These are phyloP conservation scores for Phytomonas francai DNA, from an alignment of 208 protist species.

Conservation along the genomic window DNA sequence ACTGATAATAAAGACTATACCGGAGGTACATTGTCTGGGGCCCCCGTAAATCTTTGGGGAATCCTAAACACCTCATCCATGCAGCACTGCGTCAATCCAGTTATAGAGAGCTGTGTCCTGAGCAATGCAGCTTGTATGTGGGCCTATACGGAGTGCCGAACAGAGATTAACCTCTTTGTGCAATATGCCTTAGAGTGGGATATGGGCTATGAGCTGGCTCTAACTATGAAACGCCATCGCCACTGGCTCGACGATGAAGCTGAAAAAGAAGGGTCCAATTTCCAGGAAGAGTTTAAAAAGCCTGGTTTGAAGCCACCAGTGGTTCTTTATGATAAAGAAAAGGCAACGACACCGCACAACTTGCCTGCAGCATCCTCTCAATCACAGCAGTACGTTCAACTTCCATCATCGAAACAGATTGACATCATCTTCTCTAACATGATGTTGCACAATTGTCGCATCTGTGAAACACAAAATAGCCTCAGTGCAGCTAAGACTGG, in stretches of 20 bases:
- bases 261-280: background rate
- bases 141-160: constrained; percentile 44
- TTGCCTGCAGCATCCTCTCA: background rate
- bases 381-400: background rate
- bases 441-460: background rate
- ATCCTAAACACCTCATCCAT: constrained; percentile 9
- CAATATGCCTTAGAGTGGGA: constrained; percentile 78
- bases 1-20: background rate
- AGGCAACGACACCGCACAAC: background rate
- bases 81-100: constrained; percentile 23
- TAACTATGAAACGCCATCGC: constrained; percentile 43
- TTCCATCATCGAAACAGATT: background rate
- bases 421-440: background rate
- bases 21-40: background rate
- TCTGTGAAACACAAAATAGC: background rate
- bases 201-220: constrained; percentile 68
- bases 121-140: constrained; percentile 37
- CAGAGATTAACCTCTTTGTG: constrained; percentile 43
- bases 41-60: background rate
- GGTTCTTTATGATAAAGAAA: background rate
- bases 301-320: background rate
- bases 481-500: background rate
- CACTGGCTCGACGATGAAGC: constrained; percentile 9
- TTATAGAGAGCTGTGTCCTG: constrained; percentile 39
- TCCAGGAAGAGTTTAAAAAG: background rate